phyloP scores from a whole-genome alignment of 225 moss, liverwort and hornwort species.

The Pseudisothecium myosuroides region DNA sequence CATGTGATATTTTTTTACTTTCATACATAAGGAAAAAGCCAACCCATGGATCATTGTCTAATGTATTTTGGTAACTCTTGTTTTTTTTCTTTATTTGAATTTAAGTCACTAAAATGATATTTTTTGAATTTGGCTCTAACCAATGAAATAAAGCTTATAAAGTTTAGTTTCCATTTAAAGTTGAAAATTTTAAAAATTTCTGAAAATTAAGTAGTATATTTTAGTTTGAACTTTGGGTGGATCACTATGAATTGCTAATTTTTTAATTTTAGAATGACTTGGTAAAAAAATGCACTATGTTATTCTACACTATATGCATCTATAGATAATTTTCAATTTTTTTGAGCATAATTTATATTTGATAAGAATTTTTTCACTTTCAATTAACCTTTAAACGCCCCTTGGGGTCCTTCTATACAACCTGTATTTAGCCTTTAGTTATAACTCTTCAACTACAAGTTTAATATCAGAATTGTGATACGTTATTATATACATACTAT shows the following conservation, averaged over 20 bases:
- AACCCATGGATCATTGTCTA: not conserved
- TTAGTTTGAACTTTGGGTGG: not conserved
- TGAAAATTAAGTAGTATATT: not conserved
- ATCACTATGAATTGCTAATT: accelerated
- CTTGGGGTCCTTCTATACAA: too few species aligned
- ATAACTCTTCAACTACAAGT: too few species aligned
- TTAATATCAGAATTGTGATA: too few species aligned
- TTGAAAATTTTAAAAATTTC: not conserved
- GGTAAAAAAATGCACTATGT: accelerated
- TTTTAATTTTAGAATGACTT: not conserved
- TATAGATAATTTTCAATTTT: not conserved
- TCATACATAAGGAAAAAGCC: not conserved
- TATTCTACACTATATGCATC: not conserved
- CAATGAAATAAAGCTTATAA: not conserved
- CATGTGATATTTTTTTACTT: not conserved
- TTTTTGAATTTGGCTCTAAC: not conserved
- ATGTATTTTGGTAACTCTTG: not conserved
- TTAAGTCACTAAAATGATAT: not conserved
- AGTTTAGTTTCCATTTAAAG: not conserved
- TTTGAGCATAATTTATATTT: not conserved
- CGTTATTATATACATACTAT: too few species aligned
- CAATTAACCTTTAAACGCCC: too few species aligned
- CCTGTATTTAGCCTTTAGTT: too few species aligned
- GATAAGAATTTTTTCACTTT: not conserved
- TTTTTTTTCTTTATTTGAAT: not conserved